phyloP scores from a whole-genome alignment of 2,329 filamentous ascomycete genomes.

The Aspergillus nomiae region DNA sequence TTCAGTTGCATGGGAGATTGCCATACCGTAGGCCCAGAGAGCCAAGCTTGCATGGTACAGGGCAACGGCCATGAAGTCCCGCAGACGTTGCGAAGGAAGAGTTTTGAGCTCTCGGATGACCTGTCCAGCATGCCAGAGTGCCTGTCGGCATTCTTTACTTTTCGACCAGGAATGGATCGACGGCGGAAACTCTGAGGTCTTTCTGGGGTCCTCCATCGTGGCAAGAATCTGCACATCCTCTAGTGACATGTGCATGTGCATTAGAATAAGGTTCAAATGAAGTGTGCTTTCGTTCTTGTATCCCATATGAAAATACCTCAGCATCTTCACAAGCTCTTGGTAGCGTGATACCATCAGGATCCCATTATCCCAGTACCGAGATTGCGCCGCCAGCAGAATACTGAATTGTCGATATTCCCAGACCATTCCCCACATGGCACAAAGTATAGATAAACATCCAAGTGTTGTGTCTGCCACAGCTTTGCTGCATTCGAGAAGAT shows the following conservation, averaged over 20 bases:
- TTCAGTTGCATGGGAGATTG: not conserved
- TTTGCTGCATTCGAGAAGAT: not conserved
- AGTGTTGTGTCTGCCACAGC: constrained; percentile 11
- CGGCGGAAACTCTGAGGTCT: not conserved
- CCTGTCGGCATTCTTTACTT: constrained; percentile 8
- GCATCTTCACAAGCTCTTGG: constrained; percentile 31
- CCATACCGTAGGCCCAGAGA: not conserved
- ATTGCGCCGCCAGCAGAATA: constrained; percentile 23
- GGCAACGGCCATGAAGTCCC: constrained; percentile 13
- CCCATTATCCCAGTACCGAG: constrained; percentile 29
- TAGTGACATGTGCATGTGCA: constrained; percentile 15
- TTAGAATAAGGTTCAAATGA: constrained; percentile 4
- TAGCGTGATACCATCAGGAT: constrained; percentile 28
- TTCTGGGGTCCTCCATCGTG: constrained; percentile 1
- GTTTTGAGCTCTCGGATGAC: constrained; percentile 6
- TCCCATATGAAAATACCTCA: constrained; percentile 21
- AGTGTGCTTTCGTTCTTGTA: constrained; percentile 9
- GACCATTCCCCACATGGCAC: constrained; percentile 34
- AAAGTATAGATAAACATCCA: constrained; percentile 28
- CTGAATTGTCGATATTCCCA: constrained; percentile 36
- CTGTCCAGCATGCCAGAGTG: constrained; percentile 17
- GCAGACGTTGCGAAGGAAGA: constrained; percentile 1
- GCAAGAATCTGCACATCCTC: constrained; percentile 14
- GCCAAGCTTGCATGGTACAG: not conserved
- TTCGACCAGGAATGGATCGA: not conserved